Evolutionary conservation across 352 stramenopile species (phyloP).

Genomic region (Phytopythium vexans): DNA sequence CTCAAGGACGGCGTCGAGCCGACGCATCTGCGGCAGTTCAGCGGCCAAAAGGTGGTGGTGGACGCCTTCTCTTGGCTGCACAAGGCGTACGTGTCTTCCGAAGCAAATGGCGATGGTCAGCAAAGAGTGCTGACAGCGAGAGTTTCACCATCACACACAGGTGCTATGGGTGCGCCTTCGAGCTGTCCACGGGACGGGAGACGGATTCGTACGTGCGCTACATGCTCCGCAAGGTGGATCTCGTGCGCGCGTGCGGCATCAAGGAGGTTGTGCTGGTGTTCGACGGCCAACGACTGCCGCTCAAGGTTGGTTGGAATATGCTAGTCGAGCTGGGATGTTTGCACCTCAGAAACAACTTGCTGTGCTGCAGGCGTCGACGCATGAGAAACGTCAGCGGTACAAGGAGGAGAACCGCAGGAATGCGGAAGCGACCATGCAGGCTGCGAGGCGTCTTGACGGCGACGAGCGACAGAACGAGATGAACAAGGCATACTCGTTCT

Average conservation of each 20-base stretch:
- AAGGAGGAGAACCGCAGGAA: constrained; percentile 59
- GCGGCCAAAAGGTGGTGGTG: constrained; percentile 53
- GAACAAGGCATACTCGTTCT: constrained; percentile 52
- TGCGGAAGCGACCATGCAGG: constrained; percentile 47
- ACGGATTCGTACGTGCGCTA: constrained; percentile 71
- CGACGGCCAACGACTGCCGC: constrained; percentile 65
- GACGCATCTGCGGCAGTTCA: constrained; percentile 51
- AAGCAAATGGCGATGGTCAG: not conserved
- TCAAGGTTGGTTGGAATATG: constrained; percentile 41
- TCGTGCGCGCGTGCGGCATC: constrained; percentile 53
- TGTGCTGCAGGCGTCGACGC: constrained; percentile 44
- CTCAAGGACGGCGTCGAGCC: constrained; percentile 53
- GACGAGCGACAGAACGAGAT: constrained; percentile 48
- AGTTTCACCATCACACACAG: constrained; percentile 13
- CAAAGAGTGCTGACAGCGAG: constrained; percentile 1
- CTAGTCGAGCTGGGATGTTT: not conserved
- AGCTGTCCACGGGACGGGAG: constrained; percentile 57
- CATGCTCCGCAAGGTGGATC: constrained; percentile 71
- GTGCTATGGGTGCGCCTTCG: constrained; percentile 76
- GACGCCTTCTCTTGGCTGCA: constrained; percentile 80
- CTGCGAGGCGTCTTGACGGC: constrained; percentile 42
- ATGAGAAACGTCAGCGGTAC: constrained; percentile 52
- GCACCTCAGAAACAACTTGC: not conserved
- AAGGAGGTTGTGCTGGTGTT: constrained; percentile 67
- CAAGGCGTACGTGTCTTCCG: constrained; percentile 51